Percentiles rank a stretch among this genome's conserved stretches.
Evolutionary conservation across 2,329 filamentous ascomycete species (phyloP).

Genomic region (Penicillium sp.): DNA sequence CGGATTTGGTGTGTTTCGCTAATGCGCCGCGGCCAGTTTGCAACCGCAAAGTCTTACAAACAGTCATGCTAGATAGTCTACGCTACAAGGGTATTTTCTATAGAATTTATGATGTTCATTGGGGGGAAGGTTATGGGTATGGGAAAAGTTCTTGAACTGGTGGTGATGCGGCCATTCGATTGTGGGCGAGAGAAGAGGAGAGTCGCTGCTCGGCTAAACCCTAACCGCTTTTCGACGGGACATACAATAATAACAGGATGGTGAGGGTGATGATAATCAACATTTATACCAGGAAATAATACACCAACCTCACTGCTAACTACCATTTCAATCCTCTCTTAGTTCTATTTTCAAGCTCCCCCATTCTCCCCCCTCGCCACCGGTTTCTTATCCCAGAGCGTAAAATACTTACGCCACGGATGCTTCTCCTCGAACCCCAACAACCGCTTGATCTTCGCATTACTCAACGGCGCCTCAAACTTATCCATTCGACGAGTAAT

Average conservation of each 20-base stretch:
- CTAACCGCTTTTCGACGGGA: conserved; percentile 31
- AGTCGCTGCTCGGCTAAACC: conserved; percentile 47
- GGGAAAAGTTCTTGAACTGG: neutral
- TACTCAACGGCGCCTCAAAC: conserved; percentile 66
- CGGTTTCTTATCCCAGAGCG: conserved; percentile 25
- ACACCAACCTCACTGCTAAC: neutral
- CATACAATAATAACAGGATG: too few species aligned
- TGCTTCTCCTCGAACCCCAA: conserved; percentile 66
- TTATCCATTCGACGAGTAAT: conserved; percentile 63
- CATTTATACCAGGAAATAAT: neutral
- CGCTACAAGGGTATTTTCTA: neutral
- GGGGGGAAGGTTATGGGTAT: neutral
- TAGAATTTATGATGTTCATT: too few species aligned
- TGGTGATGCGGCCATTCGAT: conserved; percentile 22
- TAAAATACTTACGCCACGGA: conserved; percentile 31
- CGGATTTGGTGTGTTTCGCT: conserved; percentile 29
- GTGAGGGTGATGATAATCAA: neutral
- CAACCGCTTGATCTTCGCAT: conserved; percentile 64
- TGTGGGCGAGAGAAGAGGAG: conserved; percentile 32
- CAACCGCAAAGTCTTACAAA: neutral
- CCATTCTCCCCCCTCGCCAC: neutral
- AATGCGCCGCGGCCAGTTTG: conserved; percentile 23
- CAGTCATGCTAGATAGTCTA: neutral
- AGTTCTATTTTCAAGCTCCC: neutral
- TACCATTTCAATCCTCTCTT: neutral